Base-by-base conservation (phyloP, 108 stramenopile genomes). In the Parmales sp. region DNA sequence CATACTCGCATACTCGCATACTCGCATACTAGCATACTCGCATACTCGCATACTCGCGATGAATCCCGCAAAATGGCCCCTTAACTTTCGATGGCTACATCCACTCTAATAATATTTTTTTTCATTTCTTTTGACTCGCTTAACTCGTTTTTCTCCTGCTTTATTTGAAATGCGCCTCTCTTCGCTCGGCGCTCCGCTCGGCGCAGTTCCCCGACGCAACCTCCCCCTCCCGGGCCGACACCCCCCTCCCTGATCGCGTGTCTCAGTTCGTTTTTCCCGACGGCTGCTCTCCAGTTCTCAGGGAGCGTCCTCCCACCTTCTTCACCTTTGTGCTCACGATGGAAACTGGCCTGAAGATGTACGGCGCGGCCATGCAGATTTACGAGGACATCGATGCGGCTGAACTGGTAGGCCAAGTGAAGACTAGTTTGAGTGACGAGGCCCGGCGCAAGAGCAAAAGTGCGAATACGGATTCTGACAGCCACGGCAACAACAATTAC, bases 241-340 rank as follows among this genome's bases (percentile, higher is more conserved):
- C 73, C 72, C 83, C 82, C 34, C 82, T 88, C 64, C 90, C 88
- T 25, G 73, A 74, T 39, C 90, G 88, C 72, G 38, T 90, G 16
- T 51, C 70, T 0, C 76, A 23, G 45, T 87, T 92, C 69, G 86
- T 87, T 0, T 83, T 88, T 39, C 91, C 91, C 3, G 80, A 84
- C 13, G 89, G 89, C 26, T 82, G 82, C 51, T 45, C 63, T 18
- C 82, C 84, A 2, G 64, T 51, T 29, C 28, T 43, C 67, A 45
- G 39, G 11, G 80, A 84, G 49, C 39, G 45, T 44, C 65, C 81
- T 25, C 91, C 89, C n/a, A 66, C 68, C 39, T 78, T 83, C 45
- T 90, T 85, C 67, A 73, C 87, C 38, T 89, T 90, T 74, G 87
- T 89, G 7, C 76, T 93, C 39, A 92, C 91, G 25, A 68, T 66